Conservation (phyloP, 1,139 yeast genomes). For the Kurtzmaniella quercitrusa region DNA sequence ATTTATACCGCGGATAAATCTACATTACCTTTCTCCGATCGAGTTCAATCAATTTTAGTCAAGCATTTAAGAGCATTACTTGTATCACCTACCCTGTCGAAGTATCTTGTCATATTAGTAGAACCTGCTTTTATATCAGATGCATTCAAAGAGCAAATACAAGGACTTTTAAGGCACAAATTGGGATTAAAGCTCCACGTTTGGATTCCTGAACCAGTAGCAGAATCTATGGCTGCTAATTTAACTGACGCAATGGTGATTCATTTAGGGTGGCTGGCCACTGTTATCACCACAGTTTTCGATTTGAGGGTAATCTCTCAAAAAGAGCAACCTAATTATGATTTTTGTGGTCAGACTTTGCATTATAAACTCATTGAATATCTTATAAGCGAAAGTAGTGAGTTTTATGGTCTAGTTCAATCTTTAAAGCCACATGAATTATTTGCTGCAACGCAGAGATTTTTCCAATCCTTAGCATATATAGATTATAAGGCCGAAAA, state of each 20-base stretch:
- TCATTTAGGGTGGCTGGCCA: constrained; percentile 9
- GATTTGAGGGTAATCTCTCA: constrained; percentile 6
- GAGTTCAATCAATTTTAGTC: not conserved
- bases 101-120: constrained; percentile 1
- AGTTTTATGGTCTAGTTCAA: not conserved
- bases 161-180: not conserved
- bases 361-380: constrained; percentile 6
- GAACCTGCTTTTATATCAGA: constrained; percentile 5
- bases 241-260: constrained; percentile 1
- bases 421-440: not conserved
- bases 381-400: not conserved
- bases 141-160: not conserved
- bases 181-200: constrained; percentile 2
- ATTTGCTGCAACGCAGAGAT: not conserved
- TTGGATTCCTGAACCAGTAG: constrained; percentile 8
- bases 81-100: not conserved
- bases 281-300: not conserved
- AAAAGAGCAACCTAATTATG: not conserved
- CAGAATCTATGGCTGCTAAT: constrained; percentile 6
- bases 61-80: constrained; percentile 4
- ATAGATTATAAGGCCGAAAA: not conserved
- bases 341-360: constrained; percentile 4
- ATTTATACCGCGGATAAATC: constrained; percentile 3
- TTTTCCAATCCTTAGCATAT: not conserved
- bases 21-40: not conserved